Evolutionary conservation across 257 asterid species (phyloP).

Genomic region (Solanum appendiculatum): DNA sequence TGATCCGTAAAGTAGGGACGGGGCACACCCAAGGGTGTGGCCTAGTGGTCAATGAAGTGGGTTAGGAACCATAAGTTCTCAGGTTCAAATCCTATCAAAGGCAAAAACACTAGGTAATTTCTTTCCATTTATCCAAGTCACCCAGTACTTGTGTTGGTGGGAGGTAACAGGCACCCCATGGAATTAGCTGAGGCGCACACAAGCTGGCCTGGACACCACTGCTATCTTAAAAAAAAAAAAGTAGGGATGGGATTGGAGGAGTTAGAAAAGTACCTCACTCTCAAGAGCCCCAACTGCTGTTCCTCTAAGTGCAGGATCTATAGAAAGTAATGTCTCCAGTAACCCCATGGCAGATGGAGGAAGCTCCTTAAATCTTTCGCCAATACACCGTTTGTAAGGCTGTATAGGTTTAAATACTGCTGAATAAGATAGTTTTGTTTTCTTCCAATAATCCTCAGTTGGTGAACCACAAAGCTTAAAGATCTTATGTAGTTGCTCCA

Average conservation of each 20-base stretch:
- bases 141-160: not conserved
- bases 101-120: not conserved
- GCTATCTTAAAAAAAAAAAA: not conserved
- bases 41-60: not conserved
- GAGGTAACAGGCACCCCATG: not conserved
- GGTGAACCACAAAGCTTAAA: slow-evolving; percentile 67
- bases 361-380: slow-evolving; percentile 37
- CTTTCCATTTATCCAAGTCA: not conserved
- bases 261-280: slow-evolving; percentile 27
- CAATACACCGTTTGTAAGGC: slow-evolving; percentile 34
- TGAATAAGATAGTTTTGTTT: slow-evolving; percentile 33
- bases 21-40: not conserved
- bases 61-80: not conserved
- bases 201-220: not conserved
- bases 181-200: not conserved
- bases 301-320: slow-evolving; percentile 45
- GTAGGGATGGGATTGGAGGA: not conserved
- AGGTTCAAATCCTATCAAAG: not conserved
- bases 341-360: slow-evolving; percentile 32
- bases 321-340: slow-evolving; percentile 34
- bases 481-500: slow-evolving; percentile 54
- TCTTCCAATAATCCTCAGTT: slow-evolving; percentile 50
- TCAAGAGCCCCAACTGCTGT: slow-evolving; percentile 41
- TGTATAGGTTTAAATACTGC: slow-evolving; percentile 38
- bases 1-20: not conserved